Evolutionary conservation across 768 basidiomycete genomes (phyloP).

Genomic region (Termitomyces sp.): DNA sequence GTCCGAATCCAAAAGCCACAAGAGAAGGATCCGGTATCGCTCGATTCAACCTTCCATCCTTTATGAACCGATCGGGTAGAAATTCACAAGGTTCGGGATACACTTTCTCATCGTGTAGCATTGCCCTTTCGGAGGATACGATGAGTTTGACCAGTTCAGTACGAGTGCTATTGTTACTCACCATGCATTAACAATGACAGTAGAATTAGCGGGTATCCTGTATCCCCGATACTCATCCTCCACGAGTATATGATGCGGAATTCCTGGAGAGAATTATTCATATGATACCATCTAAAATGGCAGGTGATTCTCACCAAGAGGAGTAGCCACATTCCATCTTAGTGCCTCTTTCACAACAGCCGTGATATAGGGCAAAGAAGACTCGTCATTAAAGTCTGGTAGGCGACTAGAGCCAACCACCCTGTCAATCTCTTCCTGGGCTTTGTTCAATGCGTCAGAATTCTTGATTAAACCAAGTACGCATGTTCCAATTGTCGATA

Average conservation of each 20-base stretch:
- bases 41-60: background rate
- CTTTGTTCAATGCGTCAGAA: background rate
- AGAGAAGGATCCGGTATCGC: background rate
- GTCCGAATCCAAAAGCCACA: background rate
- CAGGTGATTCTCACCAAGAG: background rate
- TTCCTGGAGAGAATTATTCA: background rate
- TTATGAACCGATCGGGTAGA: background rate
- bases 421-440: conserved; percentile 19
- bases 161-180: background rate
- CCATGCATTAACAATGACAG: background rate
- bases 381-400: conserved; percentile 23
- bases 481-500: background rate
- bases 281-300: background rate
- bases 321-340: conserved; percentile 12
- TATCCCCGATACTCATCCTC: too few relatives aligned
- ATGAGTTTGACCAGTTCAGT: background rate
- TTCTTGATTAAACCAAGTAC: background rate
- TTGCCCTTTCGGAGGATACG: background rate
- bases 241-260: background rate
- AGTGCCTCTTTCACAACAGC: conserved; percentile 27
- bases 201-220: background rate
- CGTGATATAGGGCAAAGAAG: conserved; percentile 23
- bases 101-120: background rate
- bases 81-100: background rate
- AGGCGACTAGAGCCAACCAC: conserved; percentile 21